Evolutionary conservation across 2,329 filamentous ascomycete genomes (phyloP).

Genomic region (Sporothrix brunneoviolacea): DNA sequence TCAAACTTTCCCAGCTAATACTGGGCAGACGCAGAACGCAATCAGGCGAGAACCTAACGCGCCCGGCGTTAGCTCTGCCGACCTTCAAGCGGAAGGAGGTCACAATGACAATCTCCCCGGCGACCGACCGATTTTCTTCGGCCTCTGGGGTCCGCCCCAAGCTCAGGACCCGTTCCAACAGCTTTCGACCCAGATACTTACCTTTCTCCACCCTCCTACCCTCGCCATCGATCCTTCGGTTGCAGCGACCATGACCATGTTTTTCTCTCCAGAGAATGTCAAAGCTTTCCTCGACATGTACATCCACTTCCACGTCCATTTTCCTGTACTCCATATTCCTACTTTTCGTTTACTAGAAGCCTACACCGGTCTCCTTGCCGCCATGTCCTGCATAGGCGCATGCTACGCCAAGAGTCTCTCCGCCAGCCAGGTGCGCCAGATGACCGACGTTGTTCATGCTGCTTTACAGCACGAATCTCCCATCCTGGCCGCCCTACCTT

Average conservation of each 20-base stretch:
- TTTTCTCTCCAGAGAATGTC: conserved; percentile 61
- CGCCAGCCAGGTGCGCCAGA: conserved; percentile 55
- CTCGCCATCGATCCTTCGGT: conserved; percentile 45
- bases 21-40: conserved; percentile 62
- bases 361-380: conserved; percentile 59
- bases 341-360: conserved; percentile 62
- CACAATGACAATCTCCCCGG: conserved; percentile 27
- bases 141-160: conserved; percentile 42
- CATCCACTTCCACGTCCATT: conserved; percentile 66
- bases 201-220: conserved; percentile 52
- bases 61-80: conserved; percentile 43
- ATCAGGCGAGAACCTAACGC: conserved; percentile 60
- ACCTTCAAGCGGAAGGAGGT: conserved; percentile 30
- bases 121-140: conserved; percentile 40
- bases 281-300: conserved; percentile 66
- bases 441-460: conserved; percentile 58
- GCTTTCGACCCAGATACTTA: conserved; percentile 49
- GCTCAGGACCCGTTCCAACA: conserved; percentile 45
- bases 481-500: conserved; percentile 41
- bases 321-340: conserved; percentile 64
- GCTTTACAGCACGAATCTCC: conserved; percentile 51
- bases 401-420: conserved; percentile 63
- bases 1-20: conserved; percentile 52
- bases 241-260: conserved; percentile 49
- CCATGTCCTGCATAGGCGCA: conserved; percentile 67